Base-by-base conservation (phyloP, 306 rosid species). In the Cercis canadensis region DNA sequence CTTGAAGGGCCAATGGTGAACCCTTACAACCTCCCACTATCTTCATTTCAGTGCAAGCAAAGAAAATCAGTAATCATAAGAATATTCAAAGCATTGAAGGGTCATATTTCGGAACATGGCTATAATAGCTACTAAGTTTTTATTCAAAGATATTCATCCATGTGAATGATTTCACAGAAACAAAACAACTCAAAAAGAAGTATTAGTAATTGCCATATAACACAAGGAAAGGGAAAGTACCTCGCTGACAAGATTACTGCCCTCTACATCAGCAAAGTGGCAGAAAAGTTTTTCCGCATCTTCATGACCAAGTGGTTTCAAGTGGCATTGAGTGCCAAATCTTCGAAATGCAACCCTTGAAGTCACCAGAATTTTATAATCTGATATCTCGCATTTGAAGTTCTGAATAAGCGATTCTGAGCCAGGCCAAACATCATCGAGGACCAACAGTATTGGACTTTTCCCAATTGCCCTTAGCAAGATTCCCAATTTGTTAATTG, bases 361-460 rank as follows among this genome's bases (percentile, higher is more conserved):
- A 43, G 94, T 87, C 51, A 87, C 87, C 78, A 92, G 50, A 66
- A 89, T 61, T 75, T 92, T 92, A 76, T 56, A 84, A 54, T 73
- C 51, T 16, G 84, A 70, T 1, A 70, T 53, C 41, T 74, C 56
- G 40, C 78, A 73, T 40, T 50, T 17, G 17, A 88, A 75, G 31
- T 73, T 88, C 10, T 83, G 81, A 57, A 79, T 15, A 5, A 86
- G 78, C 57, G 69, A 39, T 64, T 80, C 90, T 21, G 96, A 80
- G 13, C 72, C 88, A 0, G 66, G 60, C 93, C 96, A 86, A 69
- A 90, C 89, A 51, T 90, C 93, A 73, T 83, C 96, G 33, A 89
- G 54, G 6, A 89, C 87, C 76, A 86, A 40, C 74, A 89, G 31
- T 44, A 82, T 7, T 44, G 81, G 83, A 24, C 70, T 59, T 43